These are phyloP conservation scores for Vinca minor DNA, from an alignment of 257 asterid species.

Conservation along the genomic window DNA sequence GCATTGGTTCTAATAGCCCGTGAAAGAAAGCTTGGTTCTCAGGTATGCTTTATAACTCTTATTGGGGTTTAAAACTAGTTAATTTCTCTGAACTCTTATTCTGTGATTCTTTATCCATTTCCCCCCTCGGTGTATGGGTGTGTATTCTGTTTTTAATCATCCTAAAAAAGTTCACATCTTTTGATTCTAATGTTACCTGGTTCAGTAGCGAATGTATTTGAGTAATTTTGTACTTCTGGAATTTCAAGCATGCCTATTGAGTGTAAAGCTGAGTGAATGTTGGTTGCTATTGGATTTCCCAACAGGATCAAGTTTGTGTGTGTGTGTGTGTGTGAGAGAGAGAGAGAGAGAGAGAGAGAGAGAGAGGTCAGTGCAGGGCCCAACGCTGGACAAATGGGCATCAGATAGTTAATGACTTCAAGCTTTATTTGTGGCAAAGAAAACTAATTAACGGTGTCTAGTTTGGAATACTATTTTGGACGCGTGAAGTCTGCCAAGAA, in stretches of 20 bases:
- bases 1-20: conserved; percentile 68
- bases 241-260: background rate
- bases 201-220: background rate
- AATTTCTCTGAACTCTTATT: background rate
- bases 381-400: background rate
- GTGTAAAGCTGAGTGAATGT: background rate
- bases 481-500: conserved; percentile 1
- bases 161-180: background rate
- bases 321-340: background rate
- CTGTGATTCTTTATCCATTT: background rate
- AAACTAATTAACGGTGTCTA: background rate
- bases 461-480: background rate
- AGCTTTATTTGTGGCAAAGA: background rate
- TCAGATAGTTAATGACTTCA: background rate
- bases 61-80: background rate
- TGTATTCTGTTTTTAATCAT: background rate
- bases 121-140: background rate
- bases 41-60: conserved; percentile 42
- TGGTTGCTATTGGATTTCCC: background rate
- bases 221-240: background rate
- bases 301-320: background rate
- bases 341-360: background rate
- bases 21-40: conserved; percentile 71
- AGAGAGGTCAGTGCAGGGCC: background rate
- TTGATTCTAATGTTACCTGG: background rate